These are phyloP conservation scores for Fraxinus latifolia DNA, from an alignment of 305 asterid genomes.

Conservation along the genomic window DNA sequence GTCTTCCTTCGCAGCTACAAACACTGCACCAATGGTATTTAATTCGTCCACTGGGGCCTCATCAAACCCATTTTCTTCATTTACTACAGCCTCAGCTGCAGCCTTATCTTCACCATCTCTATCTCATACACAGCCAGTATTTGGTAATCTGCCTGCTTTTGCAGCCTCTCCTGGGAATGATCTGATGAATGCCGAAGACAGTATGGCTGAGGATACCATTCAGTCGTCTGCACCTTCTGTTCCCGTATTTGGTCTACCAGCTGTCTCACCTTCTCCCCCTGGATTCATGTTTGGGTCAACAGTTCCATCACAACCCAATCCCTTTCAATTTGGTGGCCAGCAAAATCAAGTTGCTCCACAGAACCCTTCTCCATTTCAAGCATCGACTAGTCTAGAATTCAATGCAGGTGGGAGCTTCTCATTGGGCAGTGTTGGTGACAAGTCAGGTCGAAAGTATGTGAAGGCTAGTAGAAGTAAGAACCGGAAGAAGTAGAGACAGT, in stretches of 20 bases:
- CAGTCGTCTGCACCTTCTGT: slow-evolving; percentile 50
- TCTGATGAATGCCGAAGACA: slow-evolving; percentile 76
- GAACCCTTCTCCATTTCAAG: slow-evolving; percentile 47
- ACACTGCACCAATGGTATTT: slow-evolving; percentile 33
- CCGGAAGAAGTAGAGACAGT: slow-evolving; percentile 45
- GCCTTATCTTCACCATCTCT: slow-evolving; percentile 26
- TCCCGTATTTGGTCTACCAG: slow-evolving; percentile 56
- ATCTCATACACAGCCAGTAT: slow-evolving; percentile 29
- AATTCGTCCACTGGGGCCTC: slow-evolving; percentile 39
- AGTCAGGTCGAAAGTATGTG: slow-evolving; percentile 56
- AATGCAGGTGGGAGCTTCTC: slow-evolving; percentile 74
- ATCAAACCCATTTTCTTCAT: slow-evolving; percentile 37
- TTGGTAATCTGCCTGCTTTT: slow-evolving; percentile 45
- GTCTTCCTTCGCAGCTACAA: slow-evolving; percentile 37
- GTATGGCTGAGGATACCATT: slow-evolving; percentile 91
- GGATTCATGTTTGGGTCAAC: slow-evolving; percentile 51
- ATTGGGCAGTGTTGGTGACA: slow-evolving; percentile 74
- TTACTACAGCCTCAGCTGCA: slow-evolving; percentile 37
- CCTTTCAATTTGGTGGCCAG: slow-evolving; percentile 64
- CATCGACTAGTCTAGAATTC: slow-evolving; percentile 55
- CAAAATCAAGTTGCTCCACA: slow-evolving; percentile 54
- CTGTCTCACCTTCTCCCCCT: slow-evolving; percentile 42
- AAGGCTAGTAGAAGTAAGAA: slow-evolving; percentile 48
- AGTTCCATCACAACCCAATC: slow-evolving; percentile 33
- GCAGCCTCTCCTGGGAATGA: slow-evolving; percentile 44